Base-by-base conservation (phyloP, 768 basidiomycete species). In the Psilocybe sp. region DNA sequence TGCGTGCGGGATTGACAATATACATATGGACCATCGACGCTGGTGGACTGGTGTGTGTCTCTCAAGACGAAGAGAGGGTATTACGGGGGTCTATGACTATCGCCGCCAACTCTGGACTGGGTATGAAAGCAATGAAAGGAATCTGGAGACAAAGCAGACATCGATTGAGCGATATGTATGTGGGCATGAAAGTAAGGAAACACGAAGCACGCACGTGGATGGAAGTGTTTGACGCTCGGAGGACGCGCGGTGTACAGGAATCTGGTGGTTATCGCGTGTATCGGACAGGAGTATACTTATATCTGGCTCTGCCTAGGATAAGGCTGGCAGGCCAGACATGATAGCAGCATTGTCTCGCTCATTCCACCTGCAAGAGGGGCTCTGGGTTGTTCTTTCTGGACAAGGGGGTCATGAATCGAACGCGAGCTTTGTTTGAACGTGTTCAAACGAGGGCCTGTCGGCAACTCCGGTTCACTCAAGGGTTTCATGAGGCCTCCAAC, bases 201-300 rank as follows among this genome's bases (percentile, higher is more conserved):
- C 70, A 71, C 69, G 70, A 69, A 63, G 66, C 52, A 60, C 55
- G 59, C 70, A 72, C 70, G 70, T 70, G 70, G 60, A 52, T 46
- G 44, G 32, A 44, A 49, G 44, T 39, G 53, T 46, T 40, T 35
- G 44, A 44, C 51, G 36, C 35, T 18, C 33, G 35, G 44, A 23
- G 34, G 16, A 28, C 23, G 23, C 23, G 31, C 38, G 37, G 42
- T 37, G 36, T 45, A 11, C n/a, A 32, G 18, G 41, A n/a, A 43
- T 44, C 35, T 45, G 46, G 16, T 52, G 45, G 32, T 18, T 47
- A 37, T 47, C 45, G 33, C 23, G 23, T 28, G 23, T 28, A 47
- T 52, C 19, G 31, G 20, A 42, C 34, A n/a, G 45, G 15, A 31
- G 36, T 40, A 13, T 40, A 33, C 20, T 28, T 28, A 28, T 28